A percentile compares a stretch with the other conserved stretches of the same genome.
These are phyloP conservation scores for Boletus rubropictus DNA, from an alignment of 768 basidiomycete genomes.

Conservation along the genomic window DNA sequence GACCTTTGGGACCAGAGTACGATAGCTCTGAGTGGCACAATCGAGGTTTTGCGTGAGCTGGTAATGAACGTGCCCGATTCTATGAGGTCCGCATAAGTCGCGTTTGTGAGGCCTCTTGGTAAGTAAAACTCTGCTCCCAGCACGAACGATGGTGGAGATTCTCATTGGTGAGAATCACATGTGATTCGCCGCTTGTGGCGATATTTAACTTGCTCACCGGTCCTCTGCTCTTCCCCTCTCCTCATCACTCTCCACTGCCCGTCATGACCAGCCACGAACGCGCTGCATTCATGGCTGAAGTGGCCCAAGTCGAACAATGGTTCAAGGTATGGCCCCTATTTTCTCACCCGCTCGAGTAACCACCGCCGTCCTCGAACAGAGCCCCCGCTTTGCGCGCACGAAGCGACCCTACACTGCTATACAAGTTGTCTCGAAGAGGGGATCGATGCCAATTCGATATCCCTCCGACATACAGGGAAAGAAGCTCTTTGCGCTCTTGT, in stretches of 20 bases:
- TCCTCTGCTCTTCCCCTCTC: conserved; percentile 1
- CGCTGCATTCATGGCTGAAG: conserved; percentile 70
- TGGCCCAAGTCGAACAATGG: conserved; percentile 83
- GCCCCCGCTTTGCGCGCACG: conserved; percentile 79
- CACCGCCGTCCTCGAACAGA: conserved; percentile 39
- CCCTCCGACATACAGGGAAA: conserved; percentile 80
- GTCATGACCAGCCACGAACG: conserved; percentile 58
- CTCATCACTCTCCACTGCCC: conserved; percentile 20
- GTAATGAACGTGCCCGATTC: not conserved
- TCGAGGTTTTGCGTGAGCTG: no score
- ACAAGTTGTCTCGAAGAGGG: conserved; percentile 91
- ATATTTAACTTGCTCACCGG: not conserved
- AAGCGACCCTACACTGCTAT: conserved; percentile 89
- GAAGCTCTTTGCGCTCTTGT: conserved; percentile 77
- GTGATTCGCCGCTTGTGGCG: not conserved
- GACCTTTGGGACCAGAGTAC: conserved; percentile 9
- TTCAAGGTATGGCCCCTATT: conserved; percentile 65
- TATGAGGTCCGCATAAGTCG: no score
- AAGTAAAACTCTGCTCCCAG: no score
- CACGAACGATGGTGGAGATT: not conserved
- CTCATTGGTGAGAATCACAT: conserved; percentile 21
- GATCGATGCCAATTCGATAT: conserved; percentile 79
- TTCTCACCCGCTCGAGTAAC: not conserved
- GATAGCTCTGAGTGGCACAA: no score
- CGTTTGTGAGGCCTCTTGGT: no score